Evolutionary conservation across 129 eudicot genomes (phyloP).

Genomic region (Tanacetum coccineum): DNA sequence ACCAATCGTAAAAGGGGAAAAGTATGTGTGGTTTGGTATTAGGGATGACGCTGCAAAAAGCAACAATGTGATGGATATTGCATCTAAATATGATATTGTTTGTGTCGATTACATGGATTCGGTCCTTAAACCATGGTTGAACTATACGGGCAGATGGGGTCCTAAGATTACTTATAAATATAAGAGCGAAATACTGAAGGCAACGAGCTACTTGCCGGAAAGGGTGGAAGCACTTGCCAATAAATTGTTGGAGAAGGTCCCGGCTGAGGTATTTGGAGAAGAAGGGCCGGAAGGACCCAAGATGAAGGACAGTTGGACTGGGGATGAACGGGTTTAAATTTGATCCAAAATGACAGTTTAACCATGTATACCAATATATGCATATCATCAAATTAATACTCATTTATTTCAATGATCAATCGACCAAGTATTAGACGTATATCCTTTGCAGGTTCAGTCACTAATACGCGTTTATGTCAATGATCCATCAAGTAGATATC

Average conservation of each 20-base stretch:
- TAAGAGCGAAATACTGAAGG: neutral
- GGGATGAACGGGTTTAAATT: constrained; percentile 22
- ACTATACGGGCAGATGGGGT: constrained; percentile 37
- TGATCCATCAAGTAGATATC: too few relatives aligned
- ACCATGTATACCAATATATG: neutral
- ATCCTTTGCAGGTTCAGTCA: neutral
- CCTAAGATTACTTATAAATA: constrained; percentile 21
- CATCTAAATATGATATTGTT: constrained; percentile 16
- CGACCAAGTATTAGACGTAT: neutral
- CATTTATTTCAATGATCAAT: neutral
- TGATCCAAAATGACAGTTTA: neutral
- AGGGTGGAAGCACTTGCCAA: constrained; percentile 3
- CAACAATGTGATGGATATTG: constrained; percentile 27
- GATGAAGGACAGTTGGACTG: constrained; percentile 26
- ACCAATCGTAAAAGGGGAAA: constrained; percentile 10
- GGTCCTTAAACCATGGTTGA: constrained; percentile 23
- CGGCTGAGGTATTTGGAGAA: constrained; percentile 29
- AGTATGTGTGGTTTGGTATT: constrained; percentile 17
- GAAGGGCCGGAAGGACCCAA: constrained; percentile 36
- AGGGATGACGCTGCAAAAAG: constrained; percentile 30
- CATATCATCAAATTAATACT: constrained; percentile 1
- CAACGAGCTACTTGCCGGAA: neutral
- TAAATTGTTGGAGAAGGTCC: constrained; percentile 9
- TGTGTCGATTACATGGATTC: constrained; percentile 1
- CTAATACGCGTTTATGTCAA: too few relatives aligned